phyloP scores from a whole-genome alignment of 768 basidiomycete species.

The Boletales sp. region DNA sequence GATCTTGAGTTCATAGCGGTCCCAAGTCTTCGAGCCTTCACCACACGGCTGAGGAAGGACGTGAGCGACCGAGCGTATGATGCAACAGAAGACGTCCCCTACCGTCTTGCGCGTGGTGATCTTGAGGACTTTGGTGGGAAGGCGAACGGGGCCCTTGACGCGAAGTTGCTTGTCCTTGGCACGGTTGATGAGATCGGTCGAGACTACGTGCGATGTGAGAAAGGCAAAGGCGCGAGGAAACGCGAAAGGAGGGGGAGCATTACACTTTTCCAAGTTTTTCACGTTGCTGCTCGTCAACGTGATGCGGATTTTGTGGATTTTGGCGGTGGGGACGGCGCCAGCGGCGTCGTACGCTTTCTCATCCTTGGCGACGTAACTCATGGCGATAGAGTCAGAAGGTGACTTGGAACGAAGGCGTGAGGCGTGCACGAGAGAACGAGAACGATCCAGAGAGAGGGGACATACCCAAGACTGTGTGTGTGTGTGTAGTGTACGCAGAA shows the following conservation, averaged over 20 bases:
- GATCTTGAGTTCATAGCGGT: constrained; percentile 97
- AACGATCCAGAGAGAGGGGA: too few relatives aligned
- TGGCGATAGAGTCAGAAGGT: constrained; percentile 73
- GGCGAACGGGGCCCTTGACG: constrained; percentile 97
- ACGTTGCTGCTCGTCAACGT: constrained; percentile 98
- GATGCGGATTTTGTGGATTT: constrained; percentile 99
- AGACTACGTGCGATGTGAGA: constrained; percentile 56
- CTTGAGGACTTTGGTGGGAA: constrained; percentile 98
- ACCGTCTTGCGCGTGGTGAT: constrained; percentile 99
- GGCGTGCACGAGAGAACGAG: neutral
- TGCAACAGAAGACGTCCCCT: constrained; percentile 28
- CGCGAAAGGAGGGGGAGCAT: constrained; percentile 16
- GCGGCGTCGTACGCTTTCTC: constrained; percentile 98
- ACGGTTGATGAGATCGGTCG: constrained; percentile 91
- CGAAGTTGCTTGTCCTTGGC: constrained; percentile 99
- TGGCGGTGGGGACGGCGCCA: constrained; percentile 82
- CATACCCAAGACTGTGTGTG: too few relatives aligned
- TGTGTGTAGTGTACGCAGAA: too few relatives aligned
- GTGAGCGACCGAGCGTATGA: neutral
- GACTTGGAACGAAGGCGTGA: constrained; percentile 44
- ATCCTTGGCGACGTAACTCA: constrained; percentile 99
- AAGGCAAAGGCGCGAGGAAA: neutral
- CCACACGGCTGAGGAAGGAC: constrained; percentile 76
- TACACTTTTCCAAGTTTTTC: constrained; percentile 98
- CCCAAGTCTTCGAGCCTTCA: constrained; percentile 99